Evolutionary conservation across 148 eudicot species (phyloP).

Genomic region (Nepenthes mirabilis): DNA sequence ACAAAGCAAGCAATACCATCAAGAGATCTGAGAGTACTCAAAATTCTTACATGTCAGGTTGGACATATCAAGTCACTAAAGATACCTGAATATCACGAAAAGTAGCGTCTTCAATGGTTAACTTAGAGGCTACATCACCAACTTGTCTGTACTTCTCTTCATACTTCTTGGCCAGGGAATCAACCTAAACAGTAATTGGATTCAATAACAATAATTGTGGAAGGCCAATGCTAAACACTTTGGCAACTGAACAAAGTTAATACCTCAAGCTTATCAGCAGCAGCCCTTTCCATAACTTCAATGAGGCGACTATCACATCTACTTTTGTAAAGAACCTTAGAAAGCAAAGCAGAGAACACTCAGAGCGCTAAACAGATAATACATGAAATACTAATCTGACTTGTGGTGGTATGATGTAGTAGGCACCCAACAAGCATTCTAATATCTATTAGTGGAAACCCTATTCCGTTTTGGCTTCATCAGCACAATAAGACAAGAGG

Average conservation of each 20-base stretch:
- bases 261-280: conserved; percentile 85
- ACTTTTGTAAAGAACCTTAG: conserved; percentile 89
- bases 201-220: neutral
- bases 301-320: conserved; percentile 86
- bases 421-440: too few species aligned
- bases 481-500: too few species aligned
- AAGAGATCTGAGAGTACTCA: neutral
- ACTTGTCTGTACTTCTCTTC: conserved; percentile 84
- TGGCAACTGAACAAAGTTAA: conserved; percentile 8
- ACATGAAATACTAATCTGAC: neutral
- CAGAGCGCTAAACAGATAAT: neutral
- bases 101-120: conserved; percentile 92
- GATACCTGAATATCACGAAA: conserved; percentile 96
- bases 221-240: neutral
- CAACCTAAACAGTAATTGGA: conserved; percentile 40
- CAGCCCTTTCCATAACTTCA: conserved; percentile 77
- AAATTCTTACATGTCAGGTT: neutral
- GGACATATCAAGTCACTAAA: conserved; percentile 3
- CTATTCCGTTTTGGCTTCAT: neutral
- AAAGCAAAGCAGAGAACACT: conserved; percentile 8
- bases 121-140: conserved; percentile 90
- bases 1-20: conserved; percentile 5
- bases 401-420: neutral
- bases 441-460: neutral
- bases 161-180: conserved; percentile 70